A percentile compares a stretch with the other conserved stretches of the same genome.
These are phyloP conservation scores for Acanthamoeba quina DNA, from an alignment of 208 protist genomes.

Conservation along the genomic window DNA sequence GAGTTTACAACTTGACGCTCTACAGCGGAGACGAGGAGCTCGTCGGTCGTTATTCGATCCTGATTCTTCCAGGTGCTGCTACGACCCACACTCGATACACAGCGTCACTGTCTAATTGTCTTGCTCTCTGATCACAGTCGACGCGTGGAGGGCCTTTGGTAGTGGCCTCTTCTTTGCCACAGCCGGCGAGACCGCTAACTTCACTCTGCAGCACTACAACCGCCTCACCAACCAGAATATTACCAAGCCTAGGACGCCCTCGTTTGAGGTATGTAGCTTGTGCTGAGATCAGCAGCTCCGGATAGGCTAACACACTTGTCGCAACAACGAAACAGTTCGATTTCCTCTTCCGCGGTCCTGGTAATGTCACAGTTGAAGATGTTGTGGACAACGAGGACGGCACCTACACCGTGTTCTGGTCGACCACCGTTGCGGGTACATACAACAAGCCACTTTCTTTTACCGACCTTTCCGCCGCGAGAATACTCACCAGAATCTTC, in stretches of 20 bases:
- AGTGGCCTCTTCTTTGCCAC: background rate
- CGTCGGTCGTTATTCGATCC: background rate
- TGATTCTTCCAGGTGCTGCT: slow-evolving; percentile 35
- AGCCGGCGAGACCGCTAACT: slow-evolving; percentile 41
- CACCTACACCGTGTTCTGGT: slow-evolving; percentile 55
- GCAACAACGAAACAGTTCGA: slow-evolving; percentile 33
- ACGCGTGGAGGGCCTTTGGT: slow-evolving; percentile 19
- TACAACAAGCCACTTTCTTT: background rate
- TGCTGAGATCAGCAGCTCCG: background rate
- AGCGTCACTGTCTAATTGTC: background rate
- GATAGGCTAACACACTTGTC: background rate
- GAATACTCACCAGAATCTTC: background rate
- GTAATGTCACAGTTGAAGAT: background rate
- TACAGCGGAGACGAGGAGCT: background rate
- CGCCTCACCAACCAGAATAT: slow-evolving; percentile 53
- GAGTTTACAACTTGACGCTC: slow-evolving; percentile 60
- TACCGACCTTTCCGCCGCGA: background rate
- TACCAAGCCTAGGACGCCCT: slow-evolving; percentile 12
- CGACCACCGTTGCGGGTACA: slow-evolving; percentile 3
- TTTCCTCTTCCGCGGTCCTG: slow-evolving; percentile 66
- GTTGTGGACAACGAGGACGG: slow-evolving; percentile 61
- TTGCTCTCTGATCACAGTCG: background rate
- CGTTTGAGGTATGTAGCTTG: slow-evolving; percentile 26
- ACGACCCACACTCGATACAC: background rate
- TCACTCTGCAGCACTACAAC: slow-evolving; percentile 64